phyloP scores from a whole-genome alignment of 2,329 filamentous ascomycete species.

The Colletotrichum salicis region DNA sequence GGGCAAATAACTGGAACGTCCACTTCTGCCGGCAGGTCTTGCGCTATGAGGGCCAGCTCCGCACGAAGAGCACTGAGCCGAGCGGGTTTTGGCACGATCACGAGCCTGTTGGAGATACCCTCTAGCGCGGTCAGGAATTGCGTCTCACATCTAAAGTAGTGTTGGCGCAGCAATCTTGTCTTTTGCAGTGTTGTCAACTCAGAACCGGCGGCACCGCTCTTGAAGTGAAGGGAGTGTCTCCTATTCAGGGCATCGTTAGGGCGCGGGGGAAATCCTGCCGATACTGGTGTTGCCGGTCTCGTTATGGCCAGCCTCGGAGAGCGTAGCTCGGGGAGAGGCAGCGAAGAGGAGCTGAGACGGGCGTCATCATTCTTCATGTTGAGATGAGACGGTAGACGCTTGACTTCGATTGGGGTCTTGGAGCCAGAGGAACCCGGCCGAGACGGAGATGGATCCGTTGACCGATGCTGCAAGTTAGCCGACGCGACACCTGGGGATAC shows the following conservation, averaged over 20 bases:
- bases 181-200: conserved; percentile 74
- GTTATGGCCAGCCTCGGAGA: conserved; percentile 59
- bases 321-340: conserved; percentile 70
- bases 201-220: conserved; percentile 67
- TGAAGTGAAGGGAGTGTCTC: conserved; percentile 70
- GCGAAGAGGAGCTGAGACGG: conserved; percentile 74
- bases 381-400: conserved; percentile 58
- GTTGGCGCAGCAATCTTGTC: conserved; percentile 77
- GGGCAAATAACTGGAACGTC: conserved; percentile 87
- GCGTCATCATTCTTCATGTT: conserved; percentile 67
- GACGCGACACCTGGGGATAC: conserved; percentile 38
- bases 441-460: conserved; percentile 17
- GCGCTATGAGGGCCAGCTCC: conserved; percentile 82
- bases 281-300: conserved; percentile 68
- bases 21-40: conserved; percentile 84
- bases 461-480: conserved; percentile 15
- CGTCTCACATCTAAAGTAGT: conserved; percentile 85
- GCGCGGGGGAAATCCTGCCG: conserved; percentile 60
- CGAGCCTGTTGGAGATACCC: conserved; percentile 85
- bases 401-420: conserved; percentile 49
- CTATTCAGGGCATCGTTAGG: conserved; percentile 61
- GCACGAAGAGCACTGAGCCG: conserved; percentile 83
- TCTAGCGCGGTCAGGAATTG: conserved; percentile 84
- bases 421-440: conserved; percentile 34
- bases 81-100: conserved; percentile 83